Conservation (phyloP, 2,329 filamentous ascomycete genomes). For the Penicillium sp. region DNA sequence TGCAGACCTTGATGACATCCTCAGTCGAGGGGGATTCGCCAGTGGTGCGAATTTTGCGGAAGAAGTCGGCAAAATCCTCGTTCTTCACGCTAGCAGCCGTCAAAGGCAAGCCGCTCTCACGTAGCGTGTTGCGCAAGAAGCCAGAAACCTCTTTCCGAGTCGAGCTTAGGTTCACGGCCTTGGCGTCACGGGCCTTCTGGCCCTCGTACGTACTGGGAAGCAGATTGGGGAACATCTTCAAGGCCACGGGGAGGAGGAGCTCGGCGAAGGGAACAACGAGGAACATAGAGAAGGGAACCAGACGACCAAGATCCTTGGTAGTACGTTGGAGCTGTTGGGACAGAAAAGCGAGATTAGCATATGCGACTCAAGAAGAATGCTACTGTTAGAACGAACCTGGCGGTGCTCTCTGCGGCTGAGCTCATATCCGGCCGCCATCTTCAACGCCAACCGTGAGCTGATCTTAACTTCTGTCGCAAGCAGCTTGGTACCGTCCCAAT, state of each 20-base stretch:
- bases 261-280: slow-evolving; percentile 96
- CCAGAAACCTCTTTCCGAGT: slow-evolving; percentile 90
- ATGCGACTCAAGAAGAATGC: neutral
- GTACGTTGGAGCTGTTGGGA: slow-evolving; percentile 67
- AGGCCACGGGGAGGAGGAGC: slow-evolving; percentile 80
- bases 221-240: slow-evolving; percentile 95
- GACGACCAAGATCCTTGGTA: slow-evolving; percentile 83
- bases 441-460: slow-evolving; percentile 82
- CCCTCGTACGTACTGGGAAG: slow-evolving; percentile 96
- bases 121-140: slow-evolving; percentile 82
- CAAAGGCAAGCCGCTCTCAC: slow-evolving; percentile 87
- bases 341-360: slow-evolving; percentile 11
- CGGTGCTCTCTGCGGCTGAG: slow-evolving; percentile 88
- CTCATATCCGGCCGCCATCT: slow-evolving; percentile 98
- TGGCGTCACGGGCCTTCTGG: slow-evolving; percentile 82
- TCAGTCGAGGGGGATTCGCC: slow-evolving; percentile 82
- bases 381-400: slow-evolving; percentile 51
- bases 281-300: slow-evolving; percentile 95
- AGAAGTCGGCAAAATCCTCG: slow-evolving; percentile 94
- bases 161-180: slow-evolving; percentile 72
- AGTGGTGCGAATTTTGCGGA: slow-evolving; percentile 89
- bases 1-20: slow-evolving; percentile 98
- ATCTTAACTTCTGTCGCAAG: slow-evolving; percentile 89
- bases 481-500: slow-evolving; percentile 98
- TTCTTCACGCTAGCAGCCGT: slow-evolving; percentile 78